Percentiles rank a stretch among this genome's conserved stretches.
Conservation (phyloP, 2,329 filamentous ascomycete genomes). For the Chaetomium olivaceum region DNA sequence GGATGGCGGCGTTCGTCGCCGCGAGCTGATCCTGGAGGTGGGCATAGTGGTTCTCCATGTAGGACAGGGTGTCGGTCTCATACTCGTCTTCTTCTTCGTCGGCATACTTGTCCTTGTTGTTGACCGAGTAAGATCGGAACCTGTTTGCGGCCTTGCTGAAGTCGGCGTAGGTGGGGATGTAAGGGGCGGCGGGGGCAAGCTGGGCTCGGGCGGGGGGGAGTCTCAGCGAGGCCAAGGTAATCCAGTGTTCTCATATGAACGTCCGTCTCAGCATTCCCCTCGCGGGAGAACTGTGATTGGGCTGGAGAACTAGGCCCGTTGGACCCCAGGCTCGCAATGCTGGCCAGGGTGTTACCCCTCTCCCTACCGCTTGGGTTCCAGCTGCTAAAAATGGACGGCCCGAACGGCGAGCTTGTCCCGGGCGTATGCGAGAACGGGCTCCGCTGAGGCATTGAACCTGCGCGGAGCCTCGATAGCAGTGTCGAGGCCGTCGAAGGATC, state of each 20-base stretch:
- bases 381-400: slow-evolving; percentile 84
- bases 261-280: slow-evolving; percentile 82
- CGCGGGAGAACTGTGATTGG: slow-evolving; percentile 81
- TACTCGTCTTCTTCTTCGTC: slow-evolving; percentile 83
- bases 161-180: slow-evolving; percentile 73
- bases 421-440: slow-evolving; percentile 62
- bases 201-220: slow-evolving; percentile 76
- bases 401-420: slow-evolving; percentile 69
- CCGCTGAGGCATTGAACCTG: slow-evolving; percentile 91
- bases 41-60: slow-evolving; percentile 60
- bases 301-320: slow-evolving; percentile 87
- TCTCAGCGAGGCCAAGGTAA: slow-evolving; percentile 92
- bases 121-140: slow-evolving; percentile 96
- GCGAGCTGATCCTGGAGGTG: slow-evolving; percentile 63
- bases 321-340: slow-evolving; percentile 82
- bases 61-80: slow-evolving; percentile 51
- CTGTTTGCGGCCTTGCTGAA: slow-evolving; percentile 78
- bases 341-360: slow-evolving; percentile 79
- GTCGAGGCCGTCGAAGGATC: slow-evolving; percentile 63
- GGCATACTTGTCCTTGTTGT: slow-evolving; percentile 96
- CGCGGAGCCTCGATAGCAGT: slow-evolving; percentile 79
- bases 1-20: slow-evolving; percentile 69
- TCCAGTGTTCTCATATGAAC: slow-evolving; percentile 88
- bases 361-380: slow-evolving; percentile 78
- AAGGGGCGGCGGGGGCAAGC: slow-evolving; percentile 64